These are phyloP conservation scores for Strigomonas culicis DNA, from an alignment of 208 protist species.

Conservation along the genomic window DNA sequence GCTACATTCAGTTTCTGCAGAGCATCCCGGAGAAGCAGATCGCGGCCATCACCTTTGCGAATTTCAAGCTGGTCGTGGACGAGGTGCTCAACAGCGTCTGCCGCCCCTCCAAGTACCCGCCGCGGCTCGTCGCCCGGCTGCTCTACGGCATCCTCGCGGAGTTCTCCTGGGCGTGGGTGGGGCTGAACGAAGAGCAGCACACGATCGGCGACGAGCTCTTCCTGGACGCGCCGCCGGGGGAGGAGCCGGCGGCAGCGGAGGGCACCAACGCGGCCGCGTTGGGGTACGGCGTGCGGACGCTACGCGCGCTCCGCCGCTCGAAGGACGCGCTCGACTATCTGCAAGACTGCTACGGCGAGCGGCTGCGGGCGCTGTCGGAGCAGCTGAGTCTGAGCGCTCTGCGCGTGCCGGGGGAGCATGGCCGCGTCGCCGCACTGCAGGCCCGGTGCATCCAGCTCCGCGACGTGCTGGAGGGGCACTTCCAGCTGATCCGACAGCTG, in stretches of 20 bases:
- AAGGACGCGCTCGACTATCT: neutral
- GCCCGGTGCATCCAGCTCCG: slow-evolving; percentile 35
- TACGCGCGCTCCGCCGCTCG: neutral
- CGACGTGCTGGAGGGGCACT: slow-evolving; percentile 47
- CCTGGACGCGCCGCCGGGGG: neutral
- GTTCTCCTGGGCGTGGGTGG: slow-evolving; percentile 40
- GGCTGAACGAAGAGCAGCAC: slow-evolving; percentile 30
- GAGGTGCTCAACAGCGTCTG: slow-evolving; percentile 41
- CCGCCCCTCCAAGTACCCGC: slow-evolving; percentile 40
- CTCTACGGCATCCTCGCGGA: slow-evolving; percentile 45
- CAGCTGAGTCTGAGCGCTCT: slow-evolving; percentile 1
- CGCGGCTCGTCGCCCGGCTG: slow-evolving; percentile 40
- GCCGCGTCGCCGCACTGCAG: slow-evolving; percentile 38
- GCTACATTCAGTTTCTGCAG: slow-evolving; percentile 64
- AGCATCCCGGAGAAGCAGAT: slow-evolving; percentile 57
- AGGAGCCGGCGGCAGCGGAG: neutral
- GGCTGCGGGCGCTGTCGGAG: neutral
- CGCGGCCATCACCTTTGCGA: slow-evolving; percentile 20
- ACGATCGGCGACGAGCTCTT: slow-evolving; percentile 22
- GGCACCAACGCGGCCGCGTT: slow-evolving; percentile 2
- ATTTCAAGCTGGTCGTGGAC: slow-evolving; percentile 24
- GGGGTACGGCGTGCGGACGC: neutral
- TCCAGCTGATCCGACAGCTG: slow-evolving; percentile 43
- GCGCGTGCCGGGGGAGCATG: slow-evolving; percentile 21
- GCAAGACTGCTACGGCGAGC: slow-evolving; percentile 1